Base-by-base conservation (phyloP, 495 filamentous ascomycete species). In the Penicillium subrubescens region DNA sequence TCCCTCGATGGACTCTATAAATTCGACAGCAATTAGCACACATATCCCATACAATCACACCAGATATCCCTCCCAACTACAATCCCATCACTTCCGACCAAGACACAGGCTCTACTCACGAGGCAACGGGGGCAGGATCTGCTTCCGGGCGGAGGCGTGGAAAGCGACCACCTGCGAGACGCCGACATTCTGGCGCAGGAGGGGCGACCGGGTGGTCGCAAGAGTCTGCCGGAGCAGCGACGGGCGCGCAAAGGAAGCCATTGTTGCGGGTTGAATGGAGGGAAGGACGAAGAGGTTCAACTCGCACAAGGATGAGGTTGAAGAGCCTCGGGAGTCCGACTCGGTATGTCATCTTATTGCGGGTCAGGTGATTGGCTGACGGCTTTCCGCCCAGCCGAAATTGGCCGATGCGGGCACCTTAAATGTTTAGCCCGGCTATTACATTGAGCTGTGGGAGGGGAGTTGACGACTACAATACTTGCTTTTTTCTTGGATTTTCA, bases 1-100 rank as follows among this genome's bases (percentile, higher is more conserved):
- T 84, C 92, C 92, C 48, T 92, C 76, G 62, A 96, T 85, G 44
- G 76, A 73, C 83, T 96, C 92, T 96, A 75, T 62, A 72, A 25
- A 62, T 62, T 53, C 41, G 64, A 75, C 58, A 62, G 4, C 15
- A 33, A 52, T 79, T 73, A 77, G 74, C 67, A 65, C 54, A 15
- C 25, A 43, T 29, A 50, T 56, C 31, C 52, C 29, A 33, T 25
- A 50, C 8, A 21, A 21, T 8, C 7, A 17, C 11, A 12, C 3
- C 39, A 31, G 23, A 34, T 34, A 8, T 31, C 56, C 23, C 44
- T 51, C 33, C 8, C 61, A 21, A 12, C 51, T 17, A 11, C 7
- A 54, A 25, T 14, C 2, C 31, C 33, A 29, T 25, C 2, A 8
- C 29, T 34, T 34, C 48, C 34, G 12, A 39, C 39, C 12, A 7